Conservation (phyloP, 1,284 basidiomycete genomes). For the Hymenochaete sp. region DNA sequence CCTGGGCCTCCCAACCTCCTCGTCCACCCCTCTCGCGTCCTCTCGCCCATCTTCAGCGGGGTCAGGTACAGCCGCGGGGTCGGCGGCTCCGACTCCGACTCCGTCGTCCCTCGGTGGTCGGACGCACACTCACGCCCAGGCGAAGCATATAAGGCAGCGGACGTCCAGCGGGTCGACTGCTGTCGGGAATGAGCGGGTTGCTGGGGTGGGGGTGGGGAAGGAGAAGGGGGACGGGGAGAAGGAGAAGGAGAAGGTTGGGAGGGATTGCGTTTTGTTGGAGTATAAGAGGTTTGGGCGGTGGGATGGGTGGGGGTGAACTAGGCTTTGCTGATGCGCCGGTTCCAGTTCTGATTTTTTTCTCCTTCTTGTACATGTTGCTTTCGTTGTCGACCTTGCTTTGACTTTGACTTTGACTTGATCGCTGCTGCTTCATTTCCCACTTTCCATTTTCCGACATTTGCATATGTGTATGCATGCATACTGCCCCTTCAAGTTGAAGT, state of each 20-base stretch:
- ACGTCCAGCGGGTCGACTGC: conserved; percentile 46
- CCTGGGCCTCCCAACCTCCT: conserved; percentile 55
- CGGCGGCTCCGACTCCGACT: conserved; percentile 11
- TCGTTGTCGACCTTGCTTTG: not conserved
- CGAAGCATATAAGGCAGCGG: no score
- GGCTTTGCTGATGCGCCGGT: conserved; percentile 28
- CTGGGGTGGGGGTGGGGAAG: conserved; percentile 23
- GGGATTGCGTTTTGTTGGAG: conserved; percentile 63
- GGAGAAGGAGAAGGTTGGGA: conserved; percentile 50
- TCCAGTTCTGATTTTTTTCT: conserved; percentile 5
- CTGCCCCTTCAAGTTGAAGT: conserved; percentile 71
- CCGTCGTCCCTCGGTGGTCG: conserved; percentile 29
- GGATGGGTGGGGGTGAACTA: conserved; percentile 85
- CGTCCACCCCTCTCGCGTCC: conserved; percentile 20
- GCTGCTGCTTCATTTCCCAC: not conserved
- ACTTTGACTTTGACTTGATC: not conserved
- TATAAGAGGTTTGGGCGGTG: conserved; percentile 73
- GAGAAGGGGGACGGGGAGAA: conserved; percentile 52
- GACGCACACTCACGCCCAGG: conserved; percentile 27
- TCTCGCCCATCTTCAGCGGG: conserved; percentile 20
- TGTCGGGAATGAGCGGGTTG: not conserved
- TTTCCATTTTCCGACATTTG: not conserved
- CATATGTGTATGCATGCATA: conserved; percentile 36
- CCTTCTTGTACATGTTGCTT: not conserved
- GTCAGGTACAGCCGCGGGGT: not conserved